A percentile compares a stretch with the other conserved stretches of the same genome.
phyloP scores from a whole-genome alignment of 2,329 filamentous ascomycete species.

The Xylariaceae sp. region DNA sequence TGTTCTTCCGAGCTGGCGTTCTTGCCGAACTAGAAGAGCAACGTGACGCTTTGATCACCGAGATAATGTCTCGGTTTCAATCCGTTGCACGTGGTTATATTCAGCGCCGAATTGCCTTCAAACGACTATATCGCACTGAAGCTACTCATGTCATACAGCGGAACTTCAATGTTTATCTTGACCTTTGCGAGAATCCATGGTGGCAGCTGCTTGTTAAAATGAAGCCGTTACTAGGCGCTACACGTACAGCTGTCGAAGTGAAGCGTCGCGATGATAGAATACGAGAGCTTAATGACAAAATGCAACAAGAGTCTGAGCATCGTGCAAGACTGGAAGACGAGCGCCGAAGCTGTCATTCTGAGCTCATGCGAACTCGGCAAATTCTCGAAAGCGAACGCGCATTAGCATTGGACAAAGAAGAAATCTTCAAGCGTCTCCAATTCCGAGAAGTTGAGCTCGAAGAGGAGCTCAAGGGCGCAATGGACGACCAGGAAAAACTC shows the following conservation, averaged over 20 bases:
- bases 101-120: slow-evolving; percentile 84
- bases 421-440: slow-evolving; percentile 97
- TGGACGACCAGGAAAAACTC: slow-evolving; percentile 90
- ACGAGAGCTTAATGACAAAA: slow-evolving; percentile 77
- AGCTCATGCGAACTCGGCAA: slow-evolving; percentile 87
- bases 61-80: slow-evolving; percentile 93
- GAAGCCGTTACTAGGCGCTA: slow-evolving; percentile 90
- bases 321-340: slow-evolving; percentile 87
- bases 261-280: slow-evolving; percentile 96
- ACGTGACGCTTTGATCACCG: slow-evolving; percentile 84
- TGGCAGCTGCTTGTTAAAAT: slow-evolving; percentile 94
- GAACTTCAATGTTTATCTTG: slow-evolving; percentile 89
- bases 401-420: slow-evolving; percentile 95
- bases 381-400: slow-evolving; percentile 93
- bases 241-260: slow-evolving; percentile 86
- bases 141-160: slow-evolving; percentile 91
- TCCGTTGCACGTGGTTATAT: slow-evolving; percentile 87
- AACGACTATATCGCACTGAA: slow-evolving; percentile 90
- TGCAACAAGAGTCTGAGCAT: slow-evolving; percentile 71
- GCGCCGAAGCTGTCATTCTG: slow-evolving; percentile 77
- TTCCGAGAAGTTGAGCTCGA: slow-evolving; percentile 85
- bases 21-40: slow-evolving; percentile 96
- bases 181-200: slow-evolving; percentile 91
- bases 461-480: slow-evolving; percentile 86
- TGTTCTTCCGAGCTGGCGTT: slow-evolving; percentile 96